Evolutionary conservation across 1,284 basidiomycete genomes (phyloP), one percentile per base, ranked within the genome.

Genomic region (Leccinum fallax): DNA sequence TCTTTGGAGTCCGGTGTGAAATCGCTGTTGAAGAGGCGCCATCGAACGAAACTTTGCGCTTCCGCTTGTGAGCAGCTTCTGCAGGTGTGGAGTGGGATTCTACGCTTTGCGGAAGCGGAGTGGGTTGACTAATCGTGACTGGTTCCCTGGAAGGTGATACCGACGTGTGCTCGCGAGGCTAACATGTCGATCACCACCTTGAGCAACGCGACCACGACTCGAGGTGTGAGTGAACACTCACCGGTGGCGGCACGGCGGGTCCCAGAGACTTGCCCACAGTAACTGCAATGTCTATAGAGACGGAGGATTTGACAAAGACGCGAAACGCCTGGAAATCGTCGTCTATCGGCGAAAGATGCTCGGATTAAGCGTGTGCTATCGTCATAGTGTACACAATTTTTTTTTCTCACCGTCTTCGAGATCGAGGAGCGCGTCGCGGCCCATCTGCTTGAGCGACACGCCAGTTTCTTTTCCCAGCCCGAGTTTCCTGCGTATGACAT

Each of bases 251-350:
- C 7, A 59, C 38, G 26, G 46, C 7, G 16, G 48, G 5, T 34
- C 55, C 53, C 40, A n/a, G 65, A 15, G 63, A 55, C 16, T 1
- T 28, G 43, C 53, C 53, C 10, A 65, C 65, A n/a, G 66, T 71
- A 1, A 85, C 81, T 13, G 71, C 63, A 0, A 85, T 74, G 26
- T 81, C 78, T n/a, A 79, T 72, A 2, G 76, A 62, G 0, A 58
- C 64, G 2, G 66, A 55, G 1, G 67, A 70, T 57, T 74, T 60
- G 40, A 69, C 21, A 19, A 77, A 72, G 9, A 81, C 76, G 61
- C 77, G 74, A 71, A 92, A 89, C 2, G 89, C 90, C 57, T 87
- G 86, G 64, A 91, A 92, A 72, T 92, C 90, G 54, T 89, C 90
- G 53, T 90, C 90, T 92, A 65, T 30, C 8, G 62, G 52, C 36